Evolutionary conservation across 129 eudicot species (phyloP).

Genomic region (Tanacetum coccineum): DNA sequence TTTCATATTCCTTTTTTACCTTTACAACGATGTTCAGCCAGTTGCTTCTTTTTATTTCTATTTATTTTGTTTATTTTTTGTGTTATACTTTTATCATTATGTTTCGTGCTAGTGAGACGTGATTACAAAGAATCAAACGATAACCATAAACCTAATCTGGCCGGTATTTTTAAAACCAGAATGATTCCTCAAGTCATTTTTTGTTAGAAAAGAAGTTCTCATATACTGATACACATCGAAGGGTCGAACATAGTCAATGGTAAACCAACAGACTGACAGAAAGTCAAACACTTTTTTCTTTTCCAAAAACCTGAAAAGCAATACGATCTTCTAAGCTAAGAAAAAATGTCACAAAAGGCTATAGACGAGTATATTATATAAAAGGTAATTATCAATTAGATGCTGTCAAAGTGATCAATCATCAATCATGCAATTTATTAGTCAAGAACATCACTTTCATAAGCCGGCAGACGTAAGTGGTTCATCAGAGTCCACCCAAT

Average conservation of each 20-base stretch:
- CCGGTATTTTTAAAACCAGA: neutral
- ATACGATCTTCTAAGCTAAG: slow-evolving; percentile 11
- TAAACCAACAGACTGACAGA: neutral
- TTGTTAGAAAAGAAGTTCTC: neutral
- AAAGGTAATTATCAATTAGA: slow-evolving; percentile 6
- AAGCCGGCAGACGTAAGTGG: slow-evolving; percentile 29
- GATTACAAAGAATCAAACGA: neutral
- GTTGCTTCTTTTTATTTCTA: neutral
- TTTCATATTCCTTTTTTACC: neutral
- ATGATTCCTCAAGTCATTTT: neutral
- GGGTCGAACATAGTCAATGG: neutral
- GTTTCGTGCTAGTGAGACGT: slow-evolving; percentile 3
- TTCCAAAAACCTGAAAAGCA: neutral
- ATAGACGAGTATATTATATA: neutral
- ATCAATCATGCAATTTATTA: slow-evolving; percentile 18
- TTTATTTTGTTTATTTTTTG: neutral
- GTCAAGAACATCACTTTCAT: slow-evolving; percentile 22
- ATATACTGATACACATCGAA: neutral
- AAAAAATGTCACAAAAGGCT: neutral
- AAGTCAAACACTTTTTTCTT: neutral
- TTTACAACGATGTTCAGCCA: neutral
- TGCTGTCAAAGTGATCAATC: slow-evolving; percentile 19
- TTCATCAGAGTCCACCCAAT: slow-evolving; percentile 16
- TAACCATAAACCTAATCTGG: neutral
- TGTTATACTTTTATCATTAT: neutral